Evolutionary conservation across 345 rosid species (phyloP), one percentile per base, ranked within the genome.

Genomic region (Raphanus raphanistrum): DNA sequence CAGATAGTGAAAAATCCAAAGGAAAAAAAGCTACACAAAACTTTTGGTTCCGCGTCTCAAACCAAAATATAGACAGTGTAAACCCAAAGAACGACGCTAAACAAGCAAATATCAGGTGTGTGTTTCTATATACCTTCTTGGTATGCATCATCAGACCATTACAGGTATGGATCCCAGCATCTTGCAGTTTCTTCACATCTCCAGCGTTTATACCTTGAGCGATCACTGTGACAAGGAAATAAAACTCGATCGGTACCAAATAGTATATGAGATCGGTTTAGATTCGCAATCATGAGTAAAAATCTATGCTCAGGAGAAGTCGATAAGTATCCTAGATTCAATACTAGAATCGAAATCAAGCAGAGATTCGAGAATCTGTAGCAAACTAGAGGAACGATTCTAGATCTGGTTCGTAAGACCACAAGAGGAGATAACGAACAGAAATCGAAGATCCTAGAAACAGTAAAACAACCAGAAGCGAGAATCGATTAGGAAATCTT

Each of bases 121-220:
- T 10, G 48, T 2, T 3, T 5, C 5, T 16, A 45, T 12, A 45
- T 71, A 88, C 95, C 97, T 94, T 92, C 88, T 88, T 92, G 31
- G 98, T 94, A 75, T 90, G 95, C 98, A 92, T 94, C 98, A 92
- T 90, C 84, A 92, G 88, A 63, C 98, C 97, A 80, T 94, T 94
- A 83, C 98, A 94, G 75, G 98, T 92, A 71, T 88, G 88, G 71
- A 94, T 94, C 83, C 98, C 98, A 45, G 98, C 98, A 83, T 94
- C 98, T 68, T 94, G 97, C 64, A 94, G 90, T 65, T 90, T 94
- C 59, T 92, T 92, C 64, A 92, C 89, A 66, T 94, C 98, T 80
- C 98, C 97, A 41, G 98, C 93, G 77, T 92, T 94, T 79, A 94
- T 88, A 70, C 97, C 98, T 80, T 88, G 94, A 38, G 91, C 75